Conservation (phyloP, 2,329 filamentous ascomycete species). For the Chaetoscypha palmicola region DNA sequence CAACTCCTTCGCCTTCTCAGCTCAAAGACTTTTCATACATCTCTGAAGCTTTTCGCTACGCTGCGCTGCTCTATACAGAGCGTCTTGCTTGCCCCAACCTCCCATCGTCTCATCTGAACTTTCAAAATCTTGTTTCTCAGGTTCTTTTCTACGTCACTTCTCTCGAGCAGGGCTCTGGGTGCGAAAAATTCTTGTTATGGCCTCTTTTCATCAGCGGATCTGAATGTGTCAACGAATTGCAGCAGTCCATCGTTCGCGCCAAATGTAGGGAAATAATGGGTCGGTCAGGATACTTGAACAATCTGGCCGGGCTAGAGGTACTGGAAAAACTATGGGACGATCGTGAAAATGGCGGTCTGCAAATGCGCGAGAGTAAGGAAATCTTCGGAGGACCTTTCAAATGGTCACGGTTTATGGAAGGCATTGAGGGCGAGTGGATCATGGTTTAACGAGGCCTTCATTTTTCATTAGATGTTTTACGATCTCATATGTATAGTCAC, state of each 20-base stretch:
- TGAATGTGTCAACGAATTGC: conserved; percentile 75
- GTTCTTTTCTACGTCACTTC: conserved; percentile 78
- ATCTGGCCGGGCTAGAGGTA: conserved; percentile 76
- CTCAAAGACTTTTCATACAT: conserved; percentile 71
- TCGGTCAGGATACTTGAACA: conserved; percentile 90
- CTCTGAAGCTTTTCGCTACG: conserved; percentile 84
- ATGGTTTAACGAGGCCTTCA: conserved; percentile 56
- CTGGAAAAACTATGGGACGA: conserved; percentile 73
- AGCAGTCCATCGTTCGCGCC: conserved; percentile 70
- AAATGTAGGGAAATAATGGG: conserved; percentile 82
- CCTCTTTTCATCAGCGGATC: conserved; percentile 85
- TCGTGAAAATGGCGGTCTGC: conserved; percentile 13
- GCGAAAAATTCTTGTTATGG: conserved; percentile 88
- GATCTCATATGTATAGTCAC: too few relatives aligned
- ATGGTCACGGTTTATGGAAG: conserved; percentile 29
- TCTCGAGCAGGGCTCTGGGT: conserved; percentile 62
- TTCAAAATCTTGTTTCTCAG: conserved; percentile 76
- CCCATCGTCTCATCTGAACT: conserved; percentile 66
- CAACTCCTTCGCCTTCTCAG: conserved; percentile 49
- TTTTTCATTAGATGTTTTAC: too few relatives aligned
- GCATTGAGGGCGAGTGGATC: conserved; percentile 56
- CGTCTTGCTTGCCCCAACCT: conserved; percentile 72
- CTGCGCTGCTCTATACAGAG: conserved; percentile 83
- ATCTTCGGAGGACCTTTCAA: conserved; percentile 23
- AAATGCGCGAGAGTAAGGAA: conserved; percentile 1